Base-by-base conservation (phyloP, 2,329 filamentous ascomycete species). In the Dichotomopilus funicola region DNA sequence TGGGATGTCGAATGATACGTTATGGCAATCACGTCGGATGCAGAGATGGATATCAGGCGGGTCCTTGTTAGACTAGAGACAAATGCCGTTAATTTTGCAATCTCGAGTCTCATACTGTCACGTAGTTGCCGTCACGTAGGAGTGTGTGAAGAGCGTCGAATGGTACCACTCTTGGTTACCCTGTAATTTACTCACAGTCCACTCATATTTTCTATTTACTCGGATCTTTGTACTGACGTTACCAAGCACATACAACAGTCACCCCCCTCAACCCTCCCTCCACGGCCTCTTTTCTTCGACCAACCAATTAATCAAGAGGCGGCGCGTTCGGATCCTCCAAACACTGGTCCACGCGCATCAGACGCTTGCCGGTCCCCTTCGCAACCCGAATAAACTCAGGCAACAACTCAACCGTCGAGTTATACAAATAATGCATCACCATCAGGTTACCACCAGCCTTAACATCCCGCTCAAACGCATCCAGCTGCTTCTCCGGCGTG, bases 341-440 rank as follows among this genome's bases (percentile, higher is more conserved):
- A 57, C 69, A 70, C 63, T 70, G 68, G 53, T 71, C 68, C 7
- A 70, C 68, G 35, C 68, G 57, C 69, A 70, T 70, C 48, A 69
- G 45, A 66, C 78, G 74, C 73, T 85, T 83, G 4, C 83, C 83
- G 2, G 78, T 81, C 12, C 70, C 73, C 73, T 85, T 86, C 33
- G 84, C 83, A 58, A 83, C 77, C 61, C 73, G 72, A 66, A 88
- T 87, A 63, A 87, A 85, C 68, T 86, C 75, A 50, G 75, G 72
- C 43, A 88, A 74, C 65, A 87, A 86, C 56, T 72, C 69, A 11
- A 88, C 83, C 0, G 85, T 88, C 46, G 74, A 78, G 44, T 80
- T 76, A 66, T 83, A 85, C 38, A 87, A 69, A 67, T 86, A 88
- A 68, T 88, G 85, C 77, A 87, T 80, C 10, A 88, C 85, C 0